A percentile compares a stretch with the other conserved stretches of the same genome.
Conservation (phyloP, 345 rosid species). For the Durio zibethinus region DNA sequence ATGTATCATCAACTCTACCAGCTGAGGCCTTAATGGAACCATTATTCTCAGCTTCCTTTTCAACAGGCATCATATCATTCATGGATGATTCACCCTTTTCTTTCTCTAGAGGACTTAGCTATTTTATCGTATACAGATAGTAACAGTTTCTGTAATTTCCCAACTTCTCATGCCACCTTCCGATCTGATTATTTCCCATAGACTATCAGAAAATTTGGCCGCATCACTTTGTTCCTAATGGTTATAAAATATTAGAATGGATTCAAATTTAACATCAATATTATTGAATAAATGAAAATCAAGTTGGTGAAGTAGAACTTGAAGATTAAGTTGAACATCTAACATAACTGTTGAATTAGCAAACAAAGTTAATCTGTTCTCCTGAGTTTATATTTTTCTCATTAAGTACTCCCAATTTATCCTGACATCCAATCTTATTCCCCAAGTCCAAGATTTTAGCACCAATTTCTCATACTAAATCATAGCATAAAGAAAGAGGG, state of each 20-base stretch:
- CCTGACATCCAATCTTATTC: too few species aligned
- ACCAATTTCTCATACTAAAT: background rate
- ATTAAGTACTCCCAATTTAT: too few species aligned
- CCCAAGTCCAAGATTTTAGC: too few species aligned
- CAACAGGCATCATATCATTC: constrained; percentile 16
- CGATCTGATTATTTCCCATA: constrained; percentile 80
- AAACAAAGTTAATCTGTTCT: background rate
- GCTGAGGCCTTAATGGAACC: constrained; percentile 23
- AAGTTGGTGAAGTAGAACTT: background rate
- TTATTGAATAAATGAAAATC: background rate
- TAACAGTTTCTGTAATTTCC: constrained; percentile 80
- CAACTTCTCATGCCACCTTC: constrained; percentile 66
- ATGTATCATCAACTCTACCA: constrained; percentile 20
- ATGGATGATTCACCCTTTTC: constrained; percentile 31
- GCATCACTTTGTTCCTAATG: constrained; percentile 56
- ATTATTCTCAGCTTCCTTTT: constrained; percentile 25
- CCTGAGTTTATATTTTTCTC: background rate
- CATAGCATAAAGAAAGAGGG: background rate
- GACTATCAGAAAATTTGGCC: constrained; percentile 71
- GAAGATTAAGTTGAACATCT: background rate
- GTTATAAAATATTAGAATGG: background rate
- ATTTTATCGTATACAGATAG: constrained; percentile 61
- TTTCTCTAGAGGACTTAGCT: constrained; percentile 42
- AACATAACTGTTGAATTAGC: background rate
- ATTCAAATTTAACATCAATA: background rate